These are phyloP conservation scores for Coemansia interrupta DNA, from an alignment of 192 early-diverging fungal genomes.

Conservation along the genomic window DNA sequence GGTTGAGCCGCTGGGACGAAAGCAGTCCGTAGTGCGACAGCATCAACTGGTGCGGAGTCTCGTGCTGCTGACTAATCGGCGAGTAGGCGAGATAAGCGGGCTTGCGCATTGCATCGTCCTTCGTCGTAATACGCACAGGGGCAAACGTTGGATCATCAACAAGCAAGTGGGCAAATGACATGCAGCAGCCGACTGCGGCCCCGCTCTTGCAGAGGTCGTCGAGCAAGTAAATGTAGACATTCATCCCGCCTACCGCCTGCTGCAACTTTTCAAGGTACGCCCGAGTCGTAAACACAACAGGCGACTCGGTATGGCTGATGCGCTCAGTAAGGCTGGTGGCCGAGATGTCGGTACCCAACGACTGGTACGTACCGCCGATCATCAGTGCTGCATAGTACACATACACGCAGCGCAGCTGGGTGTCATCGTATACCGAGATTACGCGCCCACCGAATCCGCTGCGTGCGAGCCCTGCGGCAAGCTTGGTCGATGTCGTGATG, in stretches of 20 bases:
- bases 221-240: slow-evolving; percentile 25
- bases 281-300: slow-evolving; percentile 29
- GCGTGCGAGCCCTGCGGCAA: slow-evolving; percentile 33
- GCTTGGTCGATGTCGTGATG: slow-evolving; percentile 24
- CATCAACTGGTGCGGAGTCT: slow-evolving; percentile 19
- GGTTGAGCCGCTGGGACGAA: slow-evolving; percentile 20
- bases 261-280: slow-evolving; percentile 16
- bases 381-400: slow-evolving; percentile 50
- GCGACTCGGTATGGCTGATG: slow-evolving; percentile 23
- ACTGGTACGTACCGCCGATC: slow-evolving; percentile 46
- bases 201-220: slow-evolving; percentile 10
- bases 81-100: slow-evolving; percentile 38
- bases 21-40: slow-evolving; percentile 49
- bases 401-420: slow-evolving; percentile 34
- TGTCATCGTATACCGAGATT: slow-evolving; percentile 40
- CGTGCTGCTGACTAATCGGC: slow-evolving; percentile 5
- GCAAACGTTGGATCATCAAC: slow-evolving; percentile 37
- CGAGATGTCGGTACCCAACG: slow-evolving; percentile 27
- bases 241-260: slow-evolving; percentile 13
- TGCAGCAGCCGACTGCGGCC: slow-evolving; percentile 12
- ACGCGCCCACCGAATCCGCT: slow-evolving; percentile 23
- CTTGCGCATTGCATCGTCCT: slow-evolving; percentile 35
- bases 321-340: slow-evolving; percentile 16
- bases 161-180: slow-evolving; percentile 27
- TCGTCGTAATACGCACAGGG: slow-evolving; percentile 36